Evolutionary conservation across 2,329 filamentous ascomycete species (phyloP).

Genomic region (Fusarium tuaranense): DNA sequence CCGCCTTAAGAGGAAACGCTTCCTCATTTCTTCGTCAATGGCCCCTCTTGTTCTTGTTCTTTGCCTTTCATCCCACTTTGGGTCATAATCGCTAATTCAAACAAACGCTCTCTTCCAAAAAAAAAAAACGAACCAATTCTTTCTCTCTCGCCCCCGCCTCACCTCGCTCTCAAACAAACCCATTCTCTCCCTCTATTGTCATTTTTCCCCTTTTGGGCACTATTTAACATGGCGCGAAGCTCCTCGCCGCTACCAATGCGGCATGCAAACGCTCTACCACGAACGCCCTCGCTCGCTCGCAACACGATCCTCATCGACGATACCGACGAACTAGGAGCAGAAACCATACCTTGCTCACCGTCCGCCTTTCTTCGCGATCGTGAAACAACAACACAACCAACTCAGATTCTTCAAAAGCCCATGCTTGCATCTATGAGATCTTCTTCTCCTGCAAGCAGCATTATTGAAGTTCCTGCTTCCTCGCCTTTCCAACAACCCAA

Average conservation of each 20-base stretch:
- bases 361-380: slow-evolving; percentile 49
- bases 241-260: slow-evolving; percentile 49
- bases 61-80: slow-evolving; percentile 26
- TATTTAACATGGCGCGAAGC: slow-evolving; percentile 43
- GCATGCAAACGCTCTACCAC: slow-evolving; percentile 45
- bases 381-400: slow-evolving; percentile 59
- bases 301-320: slow-evolving; percentile 49
- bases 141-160: slow-evolving; percentile 19
- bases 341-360: slow-evolving; percentile 60
- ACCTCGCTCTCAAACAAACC: slow-evolving; percentile 17
- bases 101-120: slow-evolving; percentile 19
- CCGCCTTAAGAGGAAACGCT: neutral
- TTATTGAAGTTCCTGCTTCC: slow-evolving; percentile 87
- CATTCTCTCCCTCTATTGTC: slow-evolving; percentile 16
- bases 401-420: slow-evolving; percentile 59
- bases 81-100: slow-evolving; percentile 24
- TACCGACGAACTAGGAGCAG: slow-evolving; percentile 59
- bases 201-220: neutral
- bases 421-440: slow-evolving; percentile 48
- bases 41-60: slow-evolving; percentile 1
- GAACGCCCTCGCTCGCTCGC: slow-evolving; percentile 43
- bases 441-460: slow-evolving; percentile 59
- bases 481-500: slow-evolving; percentile 73
- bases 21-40: neutral
- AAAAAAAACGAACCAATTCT: neutral